Evolutionary conservation across 23 red algal genomes (phyloP), one percentile per base, ranked within the genome.

Genomic region (Gracilaria caudata): DNA sequence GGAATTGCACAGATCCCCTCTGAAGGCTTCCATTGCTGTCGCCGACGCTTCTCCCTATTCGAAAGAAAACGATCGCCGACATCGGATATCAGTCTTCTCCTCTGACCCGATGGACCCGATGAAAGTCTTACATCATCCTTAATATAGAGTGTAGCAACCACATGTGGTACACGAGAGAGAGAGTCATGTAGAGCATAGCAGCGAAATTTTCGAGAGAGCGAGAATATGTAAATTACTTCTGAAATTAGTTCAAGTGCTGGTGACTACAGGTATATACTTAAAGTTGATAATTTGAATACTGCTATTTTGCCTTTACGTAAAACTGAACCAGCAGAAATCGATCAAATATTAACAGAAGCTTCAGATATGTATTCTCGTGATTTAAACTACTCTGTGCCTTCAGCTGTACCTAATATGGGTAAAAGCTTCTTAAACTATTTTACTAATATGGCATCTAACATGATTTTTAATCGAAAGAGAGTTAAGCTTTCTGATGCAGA

Each of bases 1-100:
- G 59, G 38, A 49, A 84, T 51, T 20, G 57, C 58, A 13, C 23
- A 5, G 13, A 84, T 49, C 28, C 72, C 59, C 12, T 33, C 61
- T 2, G 63, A 84, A 36, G 51, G 58, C 6, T 1, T 17, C 80
- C 38, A 68, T 2, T 29, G 3, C 26, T 38, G 35, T 2, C 14
- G 36, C 4, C 40, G 35, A 43, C 51, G 51, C 1, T 53, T 26
- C 4, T 68, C 56, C 25, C 43, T 40, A 4, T 51, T 16, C 21
- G 7, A 38, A 4, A 37, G 20, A 45, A 82, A 82, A 37, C 79
- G 6, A 36, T 36, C 0, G 3, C 32, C 2, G 3, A 78, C 32
- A 56, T 46, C 45, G 0, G 30, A 25, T 19, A 78, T 3, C 32
- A 54, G 1, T 10, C 7, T 78, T 30, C 74, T 56, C 16, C 45